Percentiles rank a stretch among this genome's conserved stretches.
Evolutionary conservation across 2,329 filamentous ascomycete genomes (phyloP).

Genomic region (Moelleriella libera): DNA sequence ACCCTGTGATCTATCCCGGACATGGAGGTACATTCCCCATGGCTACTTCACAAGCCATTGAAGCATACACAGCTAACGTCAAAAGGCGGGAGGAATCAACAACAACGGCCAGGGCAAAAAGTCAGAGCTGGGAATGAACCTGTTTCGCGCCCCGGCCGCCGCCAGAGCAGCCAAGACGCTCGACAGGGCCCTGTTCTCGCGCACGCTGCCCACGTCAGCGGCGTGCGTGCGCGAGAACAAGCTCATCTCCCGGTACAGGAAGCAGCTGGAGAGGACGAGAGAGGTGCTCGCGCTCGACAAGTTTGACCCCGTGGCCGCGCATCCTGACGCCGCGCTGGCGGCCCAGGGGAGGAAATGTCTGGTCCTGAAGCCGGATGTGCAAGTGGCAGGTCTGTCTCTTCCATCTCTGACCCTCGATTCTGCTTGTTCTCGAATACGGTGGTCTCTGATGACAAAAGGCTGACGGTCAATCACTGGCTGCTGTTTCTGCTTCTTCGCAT

Average conservation of each 20-base stretch:
- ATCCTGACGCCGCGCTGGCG: conserved; percentile 42
- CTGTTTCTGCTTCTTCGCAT: neutral
- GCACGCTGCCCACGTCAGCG: conserved; percentile 61
- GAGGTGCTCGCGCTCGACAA: conserved; percentile 54
- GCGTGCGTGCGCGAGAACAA: conserved; percentile 63
- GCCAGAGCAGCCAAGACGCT: conserved; percentile 68
- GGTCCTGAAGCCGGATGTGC: conserved; percentile 41
- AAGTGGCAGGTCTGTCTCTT: conserved; percentile 19
- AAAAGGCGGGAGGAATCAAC: neutral
- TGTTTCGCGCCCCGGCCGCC: conserved; percentile 61
- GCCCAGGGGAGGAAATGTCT: conserved; percentile 35
- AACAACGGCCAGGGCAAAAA: conserved; percentile 4
- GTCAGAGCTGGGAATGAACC: conserved; percentile 29
- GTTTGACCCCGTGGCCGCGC: conserved; percentile 45
- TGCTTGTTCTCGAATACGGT: neutral
- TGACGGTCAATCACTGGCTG: too few relatives aligned
- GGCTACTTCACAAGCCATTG: too few relatives aligned
- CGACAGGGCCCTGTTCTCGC: conserved; percentile 72
- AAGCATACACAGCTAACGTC: neutral
- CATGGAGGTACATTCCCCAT: too few relatives aligned
- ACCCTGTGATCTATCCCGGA: too few relatives aligned
- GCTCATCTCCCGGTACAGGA: conserved; percentile 59
- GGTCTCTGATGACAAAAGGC: too few relatives aligned
- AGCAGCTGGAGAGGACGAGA: conserved; percentile 46
- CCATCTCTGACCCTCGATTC: neutral